Evolutionary conservation across 495 filamentous ascomycete genomes (phyloP), one percentile per base, ranked within the genome.

Genomic region (Podospora anserina): DNA sequence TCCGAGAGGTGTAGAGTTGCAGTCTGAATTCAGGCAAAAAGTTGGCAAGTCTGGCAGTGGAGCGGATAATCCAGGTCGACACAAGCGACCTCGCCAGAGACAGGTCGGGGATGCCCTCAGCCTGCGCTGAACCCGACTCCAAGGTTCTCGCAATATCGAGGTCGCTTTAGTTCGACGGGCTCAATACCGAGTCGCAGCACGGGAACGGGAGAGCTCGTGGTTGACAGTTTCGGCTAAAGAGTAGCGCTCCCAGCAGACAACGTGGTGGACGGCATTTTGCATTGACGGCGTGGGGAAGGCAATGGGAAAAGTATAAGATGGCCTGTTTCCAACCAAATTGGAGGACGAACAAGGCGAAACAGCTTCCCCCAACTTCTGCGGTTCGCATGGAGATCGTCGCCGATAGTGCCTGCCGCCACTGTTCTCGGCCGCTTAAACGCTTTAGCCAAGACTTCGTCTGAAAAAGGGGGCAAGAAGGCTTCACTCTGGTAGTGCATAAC

Each of bases 61-160:
- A 49, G 39, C 39, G 39, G 39, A 49, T 49, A 49, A 20, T 4
- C 27, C 34, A 16, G 23, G 54, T 23, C 16, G 20, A 18, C 59
- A n/a, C 60, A 18, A 49, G 63, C 11, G 23, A 30, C 13, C 18
- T 26, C 28, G 61, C 39, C 27, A 26, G 63, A 34, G 30, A 9
- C 54, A 23, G 11, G 34, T 54, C 26, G 19, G n/a, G 23, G 30
- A 63, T 59, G 63, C 9, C 20, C 30, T 70, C 66, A 32, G 60
- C 60, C 60, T 64, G 19, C 30, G 15, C 6, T 18, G 57, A 70
- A 67, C 68, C 72, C 72, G 64, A 63, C 23, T 5, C 66, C 68
- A 72, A 61, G 70, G 72, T 69, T 72, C 66, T 23, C n/a, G 68
- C 70, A 70, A 74, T 74, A 70, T 74, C 67, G 68, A 68, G 54